These are phyloP conservation scores for Aspergillus sclerotialis DNA, from an alignment of 2,329 filamentous ascomycete genomes.

Conservation along the genomic window DNA sequence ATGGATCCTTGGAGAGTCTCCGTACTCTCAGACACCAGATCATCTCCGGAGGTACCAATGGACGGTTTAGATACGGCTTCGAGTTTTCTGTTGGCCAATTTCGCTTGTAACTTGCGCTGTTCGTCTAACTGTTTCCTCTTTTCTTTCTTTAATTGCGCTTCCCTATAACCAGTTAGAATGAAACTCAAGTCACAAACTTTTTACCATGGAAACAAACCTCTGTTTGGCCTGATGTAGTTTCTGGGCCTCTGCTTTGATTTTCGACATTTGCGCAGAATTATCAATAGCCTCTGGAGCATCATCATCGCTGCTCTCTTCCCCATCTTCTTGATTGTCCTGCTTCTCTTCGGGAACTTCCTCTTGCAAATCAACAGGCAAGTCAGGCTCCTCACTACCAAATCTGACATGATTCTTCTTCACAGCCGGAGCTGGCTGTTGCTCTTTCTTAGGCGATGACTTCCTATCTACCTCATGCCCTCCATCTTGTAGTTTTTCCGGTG, in stretches of 20 bases:
- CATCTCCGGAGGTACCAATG: slow-evolving; percentile 18
- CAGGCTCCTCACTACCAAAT: slow-evolving; percentile 37
- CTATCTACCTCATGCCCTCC: slow-evolving; percentile 5
- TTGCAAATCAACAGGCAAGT: slow-evolving; percentile 12
- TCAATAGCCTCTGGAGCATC: slow-evolving; percentile 37
- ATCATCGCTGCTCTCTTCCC: slow-evolving; percentile 28
- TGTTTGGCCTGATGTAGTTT: slow-evolving; percentile 31
- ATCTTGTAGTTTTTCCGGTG: slow-evolving; percentile 10
- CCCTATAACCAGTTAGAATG: slow-evolving; percentile 23
- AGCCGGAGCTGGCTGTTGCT: slow-evolving; percentile 10
- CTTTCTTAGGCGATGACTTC: slow-evolving; percentile 7
- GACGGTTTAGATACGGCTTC: slow-evolving; percentile 8
- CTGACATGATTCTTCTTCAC: slow-evolving; percentile 26
- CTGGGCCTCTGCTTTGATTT: slow-evolving; percentile 32
- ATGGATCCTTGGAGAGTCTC: slow-evolving; percentile 32
- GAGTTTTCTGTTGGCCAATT: slow-evolving; percentile 23
- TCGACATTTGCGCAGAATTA: slow-evolving; percentile 32
- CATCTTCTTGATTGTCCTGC: slow-evolving; percentile 14
- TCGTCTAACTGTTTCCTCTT: slow-evolving; percentile 35
- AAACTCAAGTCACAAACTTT: neutral
- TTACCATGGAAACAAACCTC: slow-evolving; percentile 19
- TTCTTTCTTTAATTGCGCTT: slow-evolving; percentile 31
- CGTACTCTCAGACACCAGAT: slow-evolving; percentile 35
- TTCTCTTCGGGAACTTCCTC: slow-evolving; percentile 15
- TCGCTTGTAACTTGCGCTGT: slow-evolving; percentile 32